Base-by-base conservation (phyloP, 495 filamentous ascomycete genomes). In the Zalerion maritima region DNA sequence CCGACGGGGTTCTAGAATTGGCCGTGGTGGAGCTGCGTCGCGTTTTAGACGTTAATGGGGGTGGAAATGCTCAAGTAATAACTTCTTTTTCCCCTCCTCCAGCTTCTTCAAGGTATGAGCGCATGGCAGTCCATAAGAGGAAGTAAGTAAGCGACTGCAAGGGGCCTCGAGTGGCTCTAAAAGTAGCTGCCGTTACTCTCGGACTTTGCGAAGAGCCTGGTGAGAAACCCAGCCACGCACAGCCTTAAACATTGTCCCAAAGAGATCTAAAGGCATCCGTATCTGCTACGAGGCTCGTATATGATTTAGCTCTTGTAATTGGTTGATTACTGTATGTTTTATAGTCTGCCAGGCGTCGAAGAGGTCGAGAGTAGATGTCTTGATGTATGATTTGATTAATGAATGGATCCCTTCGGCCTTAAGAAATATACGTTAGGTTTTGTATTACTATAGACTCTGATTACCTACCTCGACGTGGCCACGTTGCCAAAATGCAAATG, bases 401-500 rank as follows among this genome's bases (percentile, higher is more conserved):
- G 4, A 4, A 29, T 29, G 26, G n/a, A 29, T 16, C 7, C 26
- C 26, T 14, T 29, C 26, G n/a, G 3, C 26, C 12, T 18, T n/a
- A 29, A 15, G n/a, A n/a, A n/a, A n/a, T n/a, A n/a, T n/a, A n/a
- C n/a, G n/a, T n/a, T n/a, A n/a, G n/a, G n/a, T n/a, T n/a, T n/a
- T n/a, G n/a, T n/a, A n/a, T n/a, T n/a, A n/a, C n/a, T n/a, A n/a
- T n/a, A n/a, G n/a, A n/a, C n/a, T n/a, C n/a, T n/a, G n/a, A n/a
- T n/a, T n/a, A n/a, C n/a, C n/a, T n/a, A n/a, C n/a, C n/a, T n/a
- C n/a, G n/a, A 29, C 3, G 26, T 29, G 19, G 11, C 14, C 3
- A 29, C 14, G 19, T 29, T 29, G 3, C 26, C 26, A n/a, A 29
- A 29, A 14, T 29, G 26, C 19, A 15, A 4, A 29, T 29, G 14